phyloP scores from a whole-genome alignment of 345 rosid species.

The Crucihimalaya himalaica region DNA sequence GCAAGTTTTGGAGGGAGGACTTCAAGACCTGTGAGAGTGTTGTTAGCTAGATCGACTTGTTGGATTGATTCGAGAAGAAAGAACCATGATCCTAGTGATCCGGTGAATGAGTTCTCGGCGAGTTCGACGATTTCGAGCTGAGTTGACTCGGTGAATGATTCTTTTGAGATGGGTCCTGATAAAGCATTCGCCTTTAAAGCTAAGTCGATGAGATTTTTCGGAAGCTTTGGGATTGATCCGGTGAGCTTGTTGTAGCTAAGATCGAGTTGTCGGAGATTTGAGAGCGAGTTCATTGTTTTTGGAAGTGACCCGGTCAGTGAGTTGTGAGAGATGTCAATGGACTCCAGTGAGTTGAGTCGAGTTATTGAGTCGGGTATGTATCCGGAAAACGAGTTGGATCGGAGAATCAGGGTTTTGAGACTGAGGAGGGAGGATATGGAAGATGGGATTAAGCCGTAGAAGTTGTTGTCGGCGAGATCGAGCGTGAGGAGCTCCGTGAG shows the following conservation, averaged over 20 bases:
- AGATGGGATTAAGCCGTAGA: constrained; percentile 64
- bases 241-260: constrained; percentile 73
- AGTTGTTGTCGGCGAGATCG: constrained; percentile 75
- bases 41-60: constrained; percentile 76
- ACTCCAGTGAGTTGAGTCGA: constrained; percentile 48
- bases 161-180: constrained; percentile 56
- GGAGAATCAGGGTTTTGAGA: constrained; percentile 63
- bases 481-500: constrained; percentile 62
- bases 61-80: constrained; percentile 69
- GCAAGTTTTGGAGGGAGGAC: constrained; percentile 46
- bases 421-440: constrained; percentile 56
- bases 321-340: constrained; percentile 68
- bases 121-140: constrained; percentile 80
- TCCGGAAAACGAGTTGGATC: constrained; percentile 72
- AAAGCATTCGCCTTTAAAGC: constrained; percentile 69
- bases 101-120: constrained; percentile 72
- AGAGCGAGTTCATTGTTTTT: constrained; percentile 40
- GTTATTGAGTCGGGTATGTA: constrained; percentile 55
- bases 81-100: constrained; percentile 74
- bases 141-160: constrained; percentile 56
- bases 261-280: constrained; percentile 59
- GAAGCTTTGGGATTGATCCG: constrained; percentile 70
- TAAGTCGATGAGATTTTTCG: constrained; percentile 54
- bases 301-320: constrained; percentile 68
- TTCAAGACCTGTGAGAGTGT: constrained; percentile 58